Evolutionary conservation across 371 early-diverging fungal species (phyloP).

Genomic region (Mortierella sp.): DNA sequence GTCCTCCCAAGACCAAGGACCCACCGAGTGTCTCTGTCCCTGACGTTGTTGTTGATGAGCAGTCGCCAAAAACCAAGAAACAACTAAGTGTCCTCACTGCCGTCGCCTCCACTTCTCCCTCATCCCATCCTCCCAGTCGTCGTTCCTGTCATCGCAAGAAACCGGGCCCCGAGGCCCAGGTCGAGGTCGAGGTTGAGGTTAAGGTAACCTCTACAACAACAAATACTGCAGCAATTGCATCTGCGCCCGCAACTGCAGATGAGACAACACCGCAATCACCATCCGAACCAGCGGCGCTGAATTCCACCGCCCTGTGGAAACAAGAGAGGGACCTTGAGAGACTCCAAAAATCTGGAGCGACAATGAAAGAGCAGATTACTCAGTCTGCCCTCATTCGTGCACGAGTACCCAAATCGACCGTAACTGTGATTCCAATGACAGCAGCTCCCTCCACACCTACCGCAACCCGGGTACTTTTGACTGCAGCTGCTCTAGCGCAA

Average conservation of each 20-base stretch:
- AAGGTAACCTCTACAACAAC: not conserved
- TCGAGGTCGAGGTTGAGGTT: not conserved
- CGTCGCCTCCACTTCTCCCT: not conserved
- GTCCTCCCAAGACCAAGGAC: not conserved
- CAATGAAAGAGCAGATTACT: not conserved
- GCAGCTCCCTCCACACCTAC: not conserved
- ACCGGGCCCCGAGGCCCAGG: not conserved
- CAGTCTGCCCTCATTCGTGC: not conserved
- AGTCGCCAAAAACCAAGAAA: not conserved
- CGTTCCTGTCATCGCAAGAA: not conserved
- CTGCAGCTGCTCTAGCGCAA: not conserved
- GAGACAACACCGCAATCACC: not conserved
- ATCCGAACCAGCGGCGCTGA: not conserved
- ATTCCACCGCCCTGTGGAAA: not conserved
- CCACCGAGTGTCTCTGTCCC: not conserved
- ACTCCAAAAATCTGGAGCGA: not conserved
- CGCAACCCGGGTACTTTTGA: not conserved
- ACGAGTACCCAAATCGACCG: not conserved
- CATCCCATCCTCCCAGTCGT: not conserved
- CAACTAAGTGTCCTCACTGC: not conserved
- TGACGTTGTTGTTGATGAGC: not conserved
- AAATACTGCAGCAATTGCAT: not conserved
- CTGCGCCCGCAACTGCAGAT: too few species aligned
- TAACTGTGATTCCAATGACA: not conserved
- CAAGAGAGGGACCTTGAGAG: not conserved